Evolutionary conservation across 352 stramenopile genomes (phyloP).

Genomic region (Phytophthora hybrid): DNA sequence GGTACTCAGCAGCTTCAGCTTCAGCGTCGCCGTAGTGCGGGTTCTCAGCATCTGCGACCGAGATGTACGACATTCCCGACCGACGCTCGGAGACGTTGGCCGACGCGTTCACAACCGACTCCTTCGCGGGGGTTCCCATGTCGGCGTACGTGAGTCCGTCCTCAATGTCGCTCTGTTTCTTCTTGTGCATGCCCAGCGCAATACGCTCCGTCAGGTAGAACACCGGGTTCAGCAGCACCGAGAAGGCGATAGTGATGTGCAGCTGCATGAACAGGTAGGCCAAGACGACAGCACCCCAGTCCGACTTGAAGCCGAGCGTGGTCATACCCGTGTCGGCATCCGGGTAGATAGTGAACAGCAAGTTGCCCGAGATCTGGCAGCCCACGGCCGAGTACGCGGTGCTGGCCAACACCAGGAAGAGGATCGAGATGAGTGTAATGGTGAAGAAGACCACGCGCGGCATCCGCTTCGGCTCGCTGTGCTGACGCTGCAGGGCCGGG

Average conservation of each 20-base stretch:
- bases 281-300: constrained; percentile 42
- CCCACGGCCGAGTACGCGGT: constrained; percentile 45
- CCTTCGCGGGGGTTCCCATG: constrained; percentile 29
- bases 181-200: constrained; percentile 59
- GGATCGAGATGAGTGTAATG: constrained; percentile 42
- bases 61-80: constrained; percentile 41
- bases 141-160: constrained; percentile 38
- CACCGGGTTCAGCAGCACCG: constrained; percentile 62
- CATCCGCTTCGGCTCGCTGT: constrained; percentile 43
- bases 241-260: constrained; percentile 58
- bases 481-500: constrained; percentile 26
- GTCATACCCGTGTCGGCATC: constrained; percentile 30
- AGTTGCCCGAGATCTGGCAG: constrained; percentile 48
- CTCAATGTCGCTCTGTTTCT: constrained; percentile 41
- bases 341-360: constrained; percentile 42
- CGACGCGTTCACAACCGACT: constrained; percentile 31
- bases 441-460: constrained; percentile 49
- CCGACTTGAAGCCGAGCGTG: constrained; percentile 43
- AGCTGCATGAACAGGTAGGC: constrained; percentile 61
- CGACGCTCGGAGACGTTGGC: constrained; percentile 40
- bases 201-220: constrained; percentile 55
- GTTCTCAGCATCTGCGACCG: constrained; percentile 33
- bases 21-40: constrained; percentile 31
- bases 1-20: constrained; percentile 38
- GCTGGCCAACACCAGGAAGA: constrained; percentile 46